Evolutionary conservation across 2,329 filamentous ascomycete genomes (phyloP).

Genomic region (Beauveria brongniartii): DNA sequence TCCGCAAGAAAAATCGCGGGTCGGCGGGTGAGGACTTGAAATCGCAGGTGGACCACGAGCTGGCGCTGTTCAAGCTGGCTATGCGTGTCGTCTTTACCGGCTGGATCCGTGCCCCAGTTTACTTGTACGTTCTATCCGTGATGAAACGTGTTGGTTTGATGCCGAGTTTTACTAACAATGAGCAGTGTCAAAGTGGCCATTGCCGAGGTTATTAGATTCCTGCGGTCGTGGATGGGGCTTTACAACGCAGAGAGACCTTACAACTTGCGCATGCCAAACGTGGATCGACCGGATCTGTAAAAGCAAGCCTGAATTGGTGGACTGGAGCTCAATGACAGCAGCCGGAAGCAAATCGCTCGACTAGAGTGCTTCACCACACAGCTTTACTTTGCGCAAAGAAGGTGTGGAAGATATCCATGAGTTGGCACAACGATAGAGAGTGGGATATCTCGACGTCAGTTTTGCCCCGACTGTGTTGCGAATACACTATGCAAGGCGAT

Average conservation of each 20-base stretch:
- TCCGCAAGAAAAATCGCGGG: constrained; percentile 1
- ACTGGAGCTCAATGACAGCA: background rate
- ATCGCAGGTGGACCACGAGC: constrained; percentile 3
- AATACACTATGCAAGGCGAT: too few species aligned
- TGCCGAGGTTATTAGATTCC: background rate
- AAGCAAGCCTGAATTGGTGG: background rate
- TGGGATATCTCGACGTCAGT: too few species aligned
- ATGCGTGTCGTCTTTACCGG: constrained; percentile 1
- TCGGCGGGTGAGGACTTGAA: background rate
- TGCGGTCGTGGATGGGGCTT: constrained; percentile 8
- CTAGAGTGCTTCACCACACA: too few species aligned
- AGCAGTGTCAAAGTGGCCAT: background rate
- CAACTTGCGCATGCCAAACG: constrained; percentile 1
- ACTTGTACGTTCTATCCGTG: background rate
- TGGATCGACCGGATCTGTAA: constrained; percentile 7
- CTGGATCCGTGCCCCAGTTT: constrained; percentile 2
- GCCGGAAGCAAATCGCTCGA: background rate
- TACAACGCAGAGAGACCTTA: background rate
- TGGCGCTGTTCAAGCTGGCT: constrained; percentile 2
- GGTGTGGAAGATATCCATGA: too few species aligned
- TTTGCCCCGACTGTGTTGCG: too few species aligned
- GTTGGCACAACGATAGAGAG: too few species aligned
- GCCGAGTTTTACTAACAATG: background rate
- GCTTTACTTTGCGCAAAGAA: too few species aligned
- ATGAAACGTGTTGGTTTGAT: background rate